Evolutionary conservation across 2,329 filamentous ascomycete species (phyloP), one percentile per base, ranked within the genome.

Genomic region (Lecanicillium sp.): DNA sequence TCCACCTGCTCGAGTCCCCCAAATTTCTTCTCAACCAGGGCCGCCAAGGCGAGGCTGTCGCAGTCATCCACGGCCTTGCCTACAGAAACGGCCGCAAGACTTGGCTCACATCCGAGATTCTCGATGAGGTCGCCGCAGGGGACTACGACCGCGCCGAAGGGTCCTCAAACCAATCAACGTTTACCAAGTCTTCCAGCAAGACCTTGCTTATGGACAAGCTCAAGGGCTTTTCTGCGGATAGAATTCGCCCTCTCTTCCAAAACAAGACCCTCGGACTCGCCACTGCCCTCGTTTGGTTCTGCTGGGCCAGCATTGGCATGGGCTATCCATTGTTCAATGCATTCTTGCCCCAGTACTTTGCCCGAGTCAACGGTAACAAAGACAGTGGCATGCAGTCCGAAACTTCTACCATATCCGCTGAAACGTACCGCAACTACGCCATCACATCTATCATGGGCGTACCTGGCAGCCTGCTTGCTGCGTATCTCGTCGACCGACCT

Each of bases 261-360:
- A 74, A 60, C 48, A 75, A 69, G 55, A 75, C 71, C 47, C 68
- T 79, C 7, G 76, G 69, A 44, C 55, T 70, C 44, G 72, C 76
- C 32, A 81, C 78, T 1, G 58, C 54, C 3, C 66, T 82, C 19
- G 71, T 91, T 40, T 90, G 86, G 86, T 86, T 90, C 65, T 83
- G 81, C 62, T 94, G 88, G 88, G 75, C 83, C 0, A 83, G 80
- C 12, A 90, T 94, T 55, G 88, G 88, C 51, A 86, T 94, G 80
- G 87, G 83, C 3, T 94, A 91, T 60, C 88, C 87, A 1, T 77
- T 95, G 2, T 95, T 91, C 76, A 93, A 93, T 64, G 85, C 86
- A 44, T 94, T 94, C 67, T 74, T 95, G n/a, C 89, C 89, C 0
- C 86, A 93, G 56, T 93, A 93, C 60, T 79, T 94, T 51, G 78